These are phyloP conservation scores for Botrytis porri DNA, from an alignment of 2,329 filamentous ascomycete species.

Conservation along the genomic window DNA sequence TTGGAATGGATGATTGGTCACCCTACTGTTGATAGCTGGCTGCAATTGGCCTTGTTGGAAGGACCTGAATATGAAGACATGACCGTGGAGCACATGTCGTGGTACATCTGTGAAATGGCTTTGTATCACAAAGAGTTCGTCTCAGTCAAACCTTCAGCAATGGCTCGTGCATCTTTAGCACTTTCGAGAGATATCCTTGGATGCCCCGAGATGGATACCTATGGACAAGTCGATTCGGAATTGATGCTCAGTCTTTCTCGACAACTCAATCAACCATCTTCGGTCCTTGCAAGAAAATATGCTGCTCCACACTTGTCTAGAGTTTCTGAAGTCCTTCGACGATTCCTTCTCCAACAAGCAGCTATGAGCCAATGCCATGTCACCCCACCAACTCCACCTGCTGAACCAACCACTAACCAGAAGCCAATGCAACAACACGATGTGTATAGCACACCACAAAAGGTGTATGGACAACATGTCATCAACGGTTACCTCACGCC, in stretches of 20 bases:
- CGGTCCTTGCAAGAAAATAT: conserved; percentile 67
- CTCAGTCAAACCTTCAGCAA: conserved; percentile 82
- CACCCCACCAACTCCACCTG: conserved; percentile 61
- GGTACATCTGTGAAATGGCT: conserved; percentile 92
- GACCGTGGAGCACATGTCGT: conserved; percentile 90
- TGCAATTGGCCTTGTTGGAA: conserved; percentile 81
- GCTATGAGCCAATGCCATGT: conserved; percentile 50
- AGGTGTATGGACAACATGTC: conserved; percentile 60
- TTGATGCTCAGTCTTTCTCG: conserved; percentile 54
- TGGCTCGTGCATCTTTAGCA: conserved; percentile 83
- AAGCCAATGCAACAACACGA: conserved; percentile 47
- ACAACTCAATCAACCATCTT: conserved; percentile 63
- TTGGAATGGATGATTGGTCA: conserved; percentile 95
- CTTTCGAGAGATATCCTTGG: conserved; percentile 83
- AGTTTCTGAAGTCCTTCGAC: conserved; percentile 61
- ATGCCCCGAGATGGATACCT: conserved; percentile 69
- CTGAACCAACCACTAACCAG: conserved; percentile 46
- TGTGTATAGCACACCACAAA: conserved; percentile 73
- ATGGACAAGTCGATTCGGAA: conserved; percentile 67
- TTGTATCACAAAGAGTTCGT: conserved; percentile 97
- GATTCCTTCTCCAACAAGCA: conserved; percentile 63
- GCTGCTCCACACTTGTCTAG: conserved; percentile 62
- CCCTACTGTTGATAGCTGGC: conserved; percentile 91
- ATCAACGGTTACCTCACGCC: conserved; percentile 79
- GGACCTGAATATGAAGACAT: conserved; percentile 65